Base-by-base conservation (phyloP, 2,329 filamentous ascomycete species). In the Verticillium zaregamsianum region DNA sequence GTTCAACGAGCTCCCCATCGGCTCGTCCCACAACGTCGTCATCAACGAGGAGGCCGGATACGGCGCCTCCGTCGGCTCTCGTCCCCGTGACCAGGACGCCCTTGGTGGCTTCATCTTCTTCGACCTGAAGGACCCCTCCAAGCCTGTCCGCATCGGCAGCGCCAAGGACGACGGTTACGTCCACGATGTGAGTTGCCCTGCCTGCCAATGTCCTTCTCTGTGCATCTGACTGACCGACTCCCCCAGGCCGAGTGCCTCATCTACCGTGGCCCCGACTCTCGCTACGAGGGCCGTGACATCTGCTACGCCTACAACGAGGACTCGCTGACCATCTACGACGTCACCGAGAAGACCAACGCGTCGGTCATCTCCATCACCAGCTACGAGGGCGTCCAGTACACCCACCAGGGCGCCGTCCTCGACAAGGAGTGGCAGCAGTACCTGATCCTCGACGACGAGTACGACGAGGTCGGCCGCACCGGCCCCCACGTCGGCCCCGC, bases 271-370 rank as follows among this genome's bases (percentile, higher is more conserved):
- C 80, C 81, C 0, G 79, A 84, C 64, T 69, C 67, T 14, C 68
- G 73, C 45, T 83, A 78, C 65, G 65, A 69, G 2, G 80, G 78
- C 40, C 73, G 70, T 9, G 79, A 83, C 62, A 80, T 84, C 63
- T 84, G 81, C 76, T 83, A 82, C 64, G 79, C 77, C 33, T 84
- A 82, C 73, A 81, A 82, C 65, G 80, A 81, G 66, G 79, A 82
- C 64, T 76, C 76, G 0, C 68, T 82, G 55, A 81, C 80, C 55
- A 80, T 82, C 64, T 82, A 79, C 67, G 80, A 84, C 61, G 76
- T 83, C 15, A 82, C 78, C 23, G 71, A 82, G 70, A 82, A 82
- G 71, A 71, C 73, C 25, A 70, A 70, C 55, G 67, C 74, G 58
- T 73, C 68, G n/a, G 72, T 83, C 62, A 75, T 85, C 63, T 84